Conservation (phyloP, 1,284 basidiomycete species). For the Albatrellus sp. region DNA sequence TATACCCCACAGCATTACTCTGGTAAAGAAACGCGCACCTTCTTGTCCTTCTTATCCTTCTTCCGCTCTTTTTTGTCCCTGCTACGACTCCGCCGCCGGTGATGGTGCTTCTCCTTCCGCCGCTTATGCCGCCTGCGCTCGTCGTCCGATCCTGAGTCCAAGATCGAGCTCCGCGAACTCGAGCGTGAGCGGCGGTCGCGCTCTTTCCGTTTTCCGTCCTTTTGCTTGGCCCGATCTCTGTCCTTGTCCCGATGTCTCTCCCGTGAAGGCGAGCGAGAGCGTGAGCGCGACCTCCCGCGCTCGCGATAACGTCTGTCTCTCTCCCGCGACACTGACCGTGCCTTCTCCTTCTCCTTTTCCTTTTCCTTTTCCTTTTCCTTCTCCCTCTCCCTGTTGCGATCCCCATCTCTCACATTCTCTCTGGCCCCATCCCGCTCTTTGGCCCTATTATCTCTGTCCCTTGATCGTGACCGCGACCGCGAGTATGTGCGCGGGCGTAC, state of each 20-base stretch:
- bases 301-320: neutral
- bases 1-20: neutral
- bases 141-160: slow-evolving; percentile 23
- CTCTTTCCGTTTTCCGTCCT: too few species aligned
- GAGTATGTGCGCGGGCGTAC: neutral
- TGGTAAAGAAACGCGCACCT: slow-evolving; percentile 23
- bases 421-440: slow-evolving; percentile 1
- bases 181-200: slow-evolving; percentile 14
- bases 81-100: slow-evolving; percentile 18
- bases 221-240: neutral
- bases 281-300: slow-evolving; percentile 13
- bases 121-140: slow-evolving; percentile 25
- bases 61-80: slow-evolving; percentile 24
- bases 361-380: neutral
- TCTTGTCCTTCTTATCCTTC: slow-evolving; percentile 59
- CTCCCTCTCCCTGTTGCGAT: neutral
- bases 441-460: neutral
- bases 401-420: neutral
- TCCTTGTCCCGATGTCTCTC: neutral
- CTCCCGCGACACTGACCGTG: too few species aligned
- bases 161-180: slow-evolving; percentile 14
- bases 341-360: neutral
- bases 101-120: slow-evolving; percentile 29
- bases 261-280: slow-evolving; percentile 24
- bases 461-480: slow-evolving; percentile 9